Percentiles rank a stretch among this genome's conserved stretches.
Conservation (phyloP, 2,329 filamentous ascomycete species). For the Grosmannia clavigera region DNA sequence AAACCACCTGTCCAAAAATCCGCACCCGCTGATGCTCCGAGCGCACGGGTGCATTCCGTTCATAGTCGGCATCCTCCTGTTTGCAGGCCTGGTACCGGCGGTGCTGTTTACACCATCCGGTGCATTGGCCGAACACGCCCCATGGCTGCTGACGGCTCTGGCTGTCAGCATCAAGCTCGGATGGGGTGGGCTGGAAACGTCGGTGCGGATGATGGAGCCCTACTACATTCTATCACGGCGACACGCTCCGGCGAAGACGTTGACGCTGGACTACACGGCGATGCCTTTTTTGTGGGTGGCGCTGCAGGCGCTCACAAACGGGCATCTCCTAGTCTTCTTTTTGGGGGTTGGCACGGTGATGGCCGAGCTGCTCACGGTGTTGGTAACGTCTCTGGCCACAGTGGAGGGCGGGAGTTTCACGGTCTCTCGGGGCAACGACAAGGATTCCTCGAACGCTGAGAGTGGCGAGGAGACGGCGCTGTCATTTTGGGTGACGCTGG, state of each 20-base stretch:
- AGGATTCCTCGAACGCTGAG: constrained; percentile 23
- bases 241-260: constrained; percentile 50
- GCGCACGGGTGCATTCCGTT: constrained; percentile 47
- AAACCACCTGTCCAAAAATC: constrained; percentile 41
- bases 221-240: constrained; percentile 58
- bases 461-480: constrained; percentile 46
- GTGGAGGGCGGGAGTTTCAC: constrained; percentile 50
- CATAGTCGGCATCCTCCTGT: constrained; percentile 42
- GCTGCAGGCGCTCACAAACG: constrained; percentile 47
- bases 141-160: constrained; percentile 53
- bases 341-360: constrained; percentile 61
- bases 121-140: constrained; percentile 45
- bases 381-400: constrained; percentile 51
- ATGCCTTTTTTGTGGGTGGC: constrained; percentile 57
- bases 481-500: constrained; percentile 56
- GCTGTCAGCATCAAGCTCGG: constrained; percentile 55
- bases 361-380: constrained; percentile 60
- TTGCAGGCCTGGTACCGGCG: constrained; percentile 44
- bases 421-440: not conserved
- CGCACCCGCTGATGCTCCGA: constrained; percentile 58
- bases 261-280: constrained; percentile 62
- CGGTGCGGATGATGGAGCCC: constrained; percentile 61
- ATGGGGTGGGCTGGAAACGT: constrained; percentile 57
- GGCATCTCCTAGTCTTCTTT: constrained; percentile 52
- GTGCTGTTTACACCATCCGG: constrained; percentile 48